A percentile compares a stretch with the other conserved stretches of the same genome.
Conservation (phyloP, 2,329 filamentous ascomycete species). For the Colletotrichum sp. region DNA sequence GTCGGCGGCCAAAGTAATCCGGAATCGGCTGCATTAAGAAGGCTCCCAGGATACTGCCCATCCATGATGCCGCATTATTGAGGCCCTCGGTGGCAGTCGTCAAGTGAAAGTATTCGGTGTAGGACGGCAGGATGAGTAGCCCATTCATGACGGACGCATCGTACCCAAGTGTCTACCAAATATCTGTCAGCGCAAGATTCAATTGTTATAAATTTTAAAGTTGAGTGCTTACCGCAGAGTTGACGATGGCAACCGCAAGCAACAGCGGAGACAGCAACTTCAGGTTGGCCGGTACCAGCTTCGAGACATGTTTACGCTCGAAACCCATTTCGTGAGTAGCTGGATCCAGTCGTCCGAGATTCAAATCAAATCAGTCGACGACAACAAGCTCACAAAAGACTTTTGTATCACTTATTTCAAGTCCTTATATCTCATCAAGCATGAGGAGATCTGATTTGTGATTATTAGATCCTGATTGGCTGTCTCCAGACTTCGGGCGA, state of each 20-base stretch:
- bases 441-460: not conserved
- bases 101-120: conserved; percentile 60
- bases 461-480: not conserved
- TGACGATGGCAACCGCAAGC: conserved; percentile 11
- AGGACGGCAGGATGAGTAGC: conserved; percentile 61
- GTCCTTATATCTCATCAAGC: not conserved
- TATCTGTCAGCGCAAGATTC: not conserved
- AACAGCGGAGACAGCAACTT: conserved; percentile 8
- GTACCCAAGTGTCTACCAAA: conserved; percentile 33
- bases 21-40: conserved; percentile 46
- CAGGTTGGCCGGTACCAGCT: conserved; percentile 8
- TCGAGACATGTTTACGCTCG: conserved; percentile 11
- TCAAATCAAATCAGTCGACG: not conserved
- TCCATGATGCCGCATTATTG: conserved; percentile 60
- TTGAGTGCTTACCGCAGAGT: not conserved
- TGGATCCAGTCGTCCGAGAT: not conserved
- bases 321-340: not conserved
- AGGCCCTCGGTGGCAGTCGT: conserved; percentile 57
- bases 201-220: accelerated
- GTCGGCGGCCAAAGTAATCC: conserved; percentile 47
- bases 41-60: conserved; percentile 52
- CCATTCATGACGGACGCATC: conserved; percentile 61
- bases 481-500: not conserved
- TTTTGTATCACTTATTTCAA: not conserved
- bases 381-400: not conserved